These are phyloP conservation scores for Bullera alba DNA, from an alignment of 768 basidiomycete genomes.

Conservation along the genomic window DNA sequence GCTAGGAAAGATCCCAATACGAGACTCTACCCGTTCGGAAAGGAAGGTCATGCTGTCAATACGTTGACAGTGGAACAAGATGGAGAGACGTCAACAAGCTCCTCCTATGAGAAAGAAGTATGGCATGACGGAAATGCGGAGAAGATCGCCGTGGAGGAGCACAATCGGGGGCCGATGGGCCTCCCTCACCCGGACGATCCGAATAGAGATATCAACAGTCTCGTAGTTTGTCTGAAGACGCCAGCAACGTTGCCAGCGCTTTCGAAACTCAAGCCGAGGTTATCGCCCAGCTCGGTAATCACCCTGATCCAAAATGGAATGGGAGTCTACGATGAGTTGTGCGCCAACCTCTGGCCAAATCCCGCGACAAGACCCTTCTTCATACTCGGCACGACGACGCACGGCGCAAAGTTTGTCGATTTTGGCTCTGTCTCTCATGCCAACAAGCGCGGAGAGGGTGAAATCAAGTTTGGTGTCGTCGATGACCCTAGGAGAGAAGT, in stretches of 20 bases:
- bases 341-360: conserved; percentile 64
- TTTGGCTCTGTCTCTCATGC: conserved; percentile 8
- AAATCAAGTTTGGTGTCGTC: conserved; percentile 63
- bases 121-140: background rate
- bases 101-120: background rate
- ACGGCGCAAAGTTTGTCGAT: conserved; percentile 58
- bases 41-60: background rate
- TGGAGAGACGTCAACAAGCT: background rate
- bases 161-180: background rate
- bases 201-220: conserved; percentile 56
- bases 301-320: conserved; percentile 93
- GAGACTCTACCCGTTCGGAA: background rate
- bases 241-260: conserved; percentile 59
- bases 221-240: conserved; percentile 78
- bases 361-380: conserved; percentile 71
- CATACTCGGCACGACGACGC: conserved; percentile 72
- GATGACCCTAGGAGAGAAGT: conserved; percentile 53
- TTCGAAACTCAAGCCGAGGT: conserved; percentile 55
- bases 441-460: conserved; percentile 10
- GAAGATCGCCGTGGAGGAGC: background rate
- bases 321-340: conserved; percentile 76
- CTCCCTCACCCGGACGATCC: conserved; percentile 5
- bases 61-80: background rate
- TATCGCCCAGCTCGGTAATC: conserved; percentile 66
- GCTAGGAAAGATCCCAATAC: conserved; percentile 1